Evolutionary conservation across 2,329 filamentous ascomycete genomes (phyloP).

Genomic region (Mycogone perniciosa): DNA sequence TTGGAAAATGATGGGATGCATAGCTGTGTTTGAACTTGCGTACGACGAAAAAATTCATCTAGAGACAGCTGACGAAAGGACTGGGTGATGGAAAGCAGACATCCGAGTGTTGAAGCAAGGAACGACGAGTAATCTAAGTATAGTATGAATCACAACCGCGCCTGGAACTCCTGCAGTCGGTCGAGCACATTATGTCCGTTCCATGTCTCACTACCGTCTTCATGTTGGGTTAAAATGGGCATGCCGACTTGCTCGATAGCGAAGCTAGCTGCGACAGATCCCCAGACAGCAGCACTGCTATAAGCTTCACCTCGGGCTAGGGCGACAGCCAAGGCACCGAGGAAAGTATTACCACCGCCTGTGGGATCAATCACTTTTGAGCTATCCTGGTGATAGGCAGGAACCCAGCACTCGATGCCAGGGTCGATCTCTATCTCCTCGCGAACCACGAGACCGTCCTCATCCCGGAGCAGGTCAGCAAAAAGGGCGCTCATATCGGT

Average conservation of each 20-base stretch:
- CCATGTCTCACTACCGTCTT: constrained; percentile 50
- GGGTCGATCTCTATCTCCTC: constrained; percentile 58
- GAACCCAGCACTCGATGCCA: constrained; percentile 66
- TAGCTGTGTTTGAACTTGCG: too few relatives aligned
- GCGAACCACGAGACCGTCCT: constrained; percentile 45
- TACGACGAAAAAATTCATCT: too few relatives aligned
- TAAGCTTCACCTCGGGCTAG: constrained; percentile 54
- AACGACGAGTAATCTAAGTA: constrained; percentile 1
- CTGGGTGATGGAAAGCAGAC: too few relatives aligned
- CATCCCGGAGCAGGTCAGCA: constrained; percentile 49
- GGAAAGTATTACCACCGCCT: constrained; percentile 86
- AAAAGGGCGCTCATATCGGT: constrained; percentile 59
- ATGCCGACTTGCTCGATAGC: constrained; percentile 92
- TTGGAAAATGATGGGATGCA: too few relatives aligned
- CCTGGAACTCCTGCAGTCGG: constrained; percentile 46
- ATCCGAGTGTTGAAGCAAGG: background rate
- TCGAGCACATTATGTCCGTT: constrained; percentile 50
- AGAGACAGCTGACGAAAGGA: too few relatives aligned
- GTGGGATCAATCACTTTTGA: constrained; percentile 78
- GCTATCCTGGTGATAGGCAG: constrained; percentile 59
- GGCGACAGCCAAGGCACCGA: constrained; percentile 55
- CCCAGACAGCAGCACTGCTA: constrained; percentile 70
- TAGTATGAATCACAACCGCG: constrained; percentile 26
- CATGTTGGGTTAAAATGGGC: constrained; percentile 49
- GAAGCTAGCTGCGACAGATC: constrained; percentile 78